Percentiles rank a stretch among this genome's conserved stretches.
phyloP scores from a whole-genome alignment of 169 alveolate genomes.

The Plasmodium reichenowi region DNA sequence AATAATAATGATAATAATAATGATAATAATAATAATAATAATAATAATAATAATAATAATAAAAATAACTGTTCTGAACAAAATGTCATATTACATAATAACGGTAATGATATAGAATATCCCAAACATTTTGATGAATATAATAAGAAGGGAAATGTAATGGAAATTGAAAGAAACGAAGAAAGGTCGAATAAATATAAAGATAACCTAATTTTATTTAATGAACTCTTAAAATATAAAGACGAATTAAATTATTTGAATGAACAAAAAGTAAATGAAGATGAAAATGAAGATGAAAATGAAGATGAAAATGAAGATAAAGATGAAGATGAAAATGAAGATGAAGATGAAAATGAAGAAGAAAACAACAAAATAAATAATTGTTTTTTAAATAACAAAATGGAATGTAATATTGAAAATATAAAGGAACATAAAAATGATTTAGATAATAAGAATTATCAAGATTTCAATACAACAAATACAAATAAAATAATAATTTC shows the following conservation, averaged over 20 bases:
- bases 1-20: not conserved
- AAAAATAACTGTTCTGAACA: not conserved
- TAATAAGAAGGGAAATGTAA: not conserved
- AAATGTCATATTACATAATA: no score
- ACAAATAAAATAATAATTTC: no score
- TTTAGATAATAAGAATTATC: no score
- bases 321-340: conserved; percentile 3
- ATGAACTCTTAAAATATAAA: conserved; percentile 47
- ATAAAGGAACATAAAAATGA: no score
- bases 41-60: not conserved
- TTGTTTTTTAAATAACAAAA: no score
- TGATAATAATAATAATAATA: not conserved
- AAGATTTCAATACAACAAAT: no score
- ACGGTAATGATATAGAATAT: no score
- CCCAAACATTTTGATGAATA: not conserved
- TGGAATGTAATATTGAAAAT: no score
- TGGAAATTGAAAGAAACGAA: not conserved
- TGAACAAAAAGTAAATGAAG: conserved; percentile 3
- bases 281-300: not conserved
- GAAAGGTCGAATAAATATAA: conserved; percentile 20
- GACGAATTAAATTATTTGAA: conserved; percentile 22
- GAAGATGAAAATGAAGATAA: no score
- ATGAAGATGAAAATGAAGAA: not conserved
- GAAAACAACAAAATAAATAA: not conserved
- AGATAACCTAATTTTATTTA: conserved; percentile 35